phyloP scores from a whole-genome alignment of 2,329 filamentous ascomycete species.

The Rhinocladiella similis region DNA sequence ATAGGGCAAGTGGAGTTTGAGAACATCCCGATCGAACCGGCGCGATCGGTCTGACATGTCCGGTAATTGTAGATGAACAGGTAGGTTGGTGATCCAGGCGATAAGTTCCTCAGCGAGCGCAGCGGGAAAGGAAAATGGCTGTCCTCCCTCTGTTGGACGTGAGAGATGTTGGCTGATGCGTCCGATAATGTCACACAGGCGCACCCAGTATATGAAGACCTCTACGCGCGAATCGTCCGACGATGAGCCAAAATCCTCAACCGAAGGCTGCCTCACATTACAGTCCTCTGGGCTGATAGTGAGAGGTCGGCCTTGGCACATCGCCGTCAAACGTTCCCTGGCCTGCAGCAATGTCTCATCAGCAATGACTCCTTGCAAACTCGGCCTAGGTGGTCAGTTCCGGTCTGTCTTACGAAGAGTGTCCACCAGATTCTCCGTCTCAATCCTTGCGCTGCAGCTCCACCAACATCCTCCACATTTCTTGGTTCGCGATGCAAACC shows the following conservation, averaged over 20 bases:
- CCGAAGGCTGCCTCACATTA: conserved; percentile 39
- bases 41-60: conserved; percentile 33
- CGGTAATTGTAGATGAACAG: conserved; percentile 36
- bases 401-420: conserved; percentile 33
- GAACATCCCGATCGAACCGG: conserved; percentile 42
- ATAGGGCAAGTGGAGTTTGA: conserved; percentile 45
- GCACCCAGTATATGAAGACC: conserved; percentile 46
- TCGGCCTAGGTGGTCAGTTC: neutral
- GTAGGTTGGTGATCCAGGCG: conserved; percentile 38
- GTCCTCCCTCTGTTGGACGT: conserved; percentile 24
- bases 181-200: conserved; percentile 43
- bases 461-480: conserved; percentile 24
- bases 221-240: conserved; percentile 36
- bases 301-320: conserved; percentile 47
- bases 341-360: conserved; percentile 20
- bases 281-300: conserved; percentile 47
- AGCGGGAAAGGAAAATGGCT: conserved; percentile 25
- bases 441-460: conserved; percentile 30
- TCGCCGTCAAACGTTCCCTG: conserved; percentile 41
- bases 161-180: conserved; percentile 41
- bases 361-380: neutral
- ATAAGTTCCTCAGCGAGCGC: conserved; percentile 37
- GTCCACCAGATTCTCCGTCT: conserved; percentile 47
- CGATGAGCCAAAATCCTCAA: conserved; percentile 40
- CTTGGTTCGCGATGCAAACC: conserved; percentile 44